phyloP scores from a whole-genome alignment of 208 protist species.

The Lotmaria passim region DNA sequence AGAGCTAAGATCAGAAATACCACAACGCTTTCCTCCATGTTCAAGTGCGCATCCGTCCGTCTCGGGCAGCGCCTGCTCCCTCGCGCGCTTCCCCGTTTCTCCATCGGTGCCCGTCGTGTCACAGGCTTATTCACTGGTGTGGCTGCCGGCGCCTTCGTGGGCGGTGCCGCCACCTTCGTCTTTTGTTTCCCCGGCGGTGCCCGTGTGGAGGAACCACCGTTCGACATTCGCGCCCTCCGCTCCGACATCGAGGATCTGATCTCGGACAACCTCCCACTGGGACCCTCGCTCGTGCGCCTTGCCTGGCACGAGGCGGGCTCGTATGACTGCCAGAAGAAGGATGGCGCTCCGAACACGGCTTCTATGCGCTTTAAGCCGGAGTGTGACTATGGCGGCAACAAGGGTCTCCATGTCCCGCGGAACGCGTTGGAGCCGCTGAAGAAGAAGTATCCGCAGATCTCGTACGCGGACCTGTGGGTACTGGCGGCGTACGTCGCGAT shows the following conservation, averaged over 20 bases:
- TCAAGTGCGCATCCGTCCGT: slow-evolving; percentile 37
- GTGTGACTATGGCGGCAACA: slow-evolving; percentile 83
- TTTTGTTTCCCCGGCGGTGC: slow-evolving; percentile 32
- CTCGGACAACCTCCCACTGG: slow-evolving; percentile 48
- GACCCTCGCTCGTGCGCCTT: slow-evolving; percentile 73
- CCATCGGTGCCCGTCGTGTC: slow-evolving; percentile 17
- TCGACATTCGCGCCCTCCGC: slow-evolving; percentile 53
- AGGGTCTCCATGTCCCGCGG: slow-evolving; percentile 82
- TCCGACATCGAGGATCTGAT: slow-evolving; percentile 67
- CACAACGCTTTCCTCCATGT: slow-evolving; percentile 26
- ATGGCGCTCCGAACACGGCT: slow-evolving; percentile 71
- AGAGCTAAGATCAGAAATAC: no score
- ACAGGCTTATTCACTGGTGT: slow-evolving; percentile 33
- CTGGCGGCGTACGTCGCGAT: slow-evolving; percentile 91
- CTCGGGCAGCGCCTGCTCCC: slow-evolving; percentile 43
- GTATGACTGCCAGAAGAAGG: slow-evolving; percentile 64
- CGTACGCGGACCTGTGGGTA: slow-evolving; percentile 94
- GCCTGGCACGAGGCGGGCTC: slow-evolving; percentile 83
- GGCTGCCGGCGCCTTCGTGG: slow-evolving; percentile 37
- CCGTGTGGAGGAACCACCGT: slow-evolving; percentile 45
- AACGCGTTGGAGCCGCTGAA: slow-evolving; percentile 89
- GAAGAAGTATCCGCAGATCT: slow-evolving; percentile 86
- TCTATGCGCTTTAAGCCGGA: slow-evolving; percentile 86
- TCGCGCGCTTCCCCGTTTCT: slow-evolving; percentile 11
- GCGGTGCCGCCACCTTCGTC: slow-evolving; percentile 47